Evolutionary conservation across 305 asterid species (phyloP), one percentile per base, ranked within the genome.

Genomic region (Solanum hybrid): DNA sequence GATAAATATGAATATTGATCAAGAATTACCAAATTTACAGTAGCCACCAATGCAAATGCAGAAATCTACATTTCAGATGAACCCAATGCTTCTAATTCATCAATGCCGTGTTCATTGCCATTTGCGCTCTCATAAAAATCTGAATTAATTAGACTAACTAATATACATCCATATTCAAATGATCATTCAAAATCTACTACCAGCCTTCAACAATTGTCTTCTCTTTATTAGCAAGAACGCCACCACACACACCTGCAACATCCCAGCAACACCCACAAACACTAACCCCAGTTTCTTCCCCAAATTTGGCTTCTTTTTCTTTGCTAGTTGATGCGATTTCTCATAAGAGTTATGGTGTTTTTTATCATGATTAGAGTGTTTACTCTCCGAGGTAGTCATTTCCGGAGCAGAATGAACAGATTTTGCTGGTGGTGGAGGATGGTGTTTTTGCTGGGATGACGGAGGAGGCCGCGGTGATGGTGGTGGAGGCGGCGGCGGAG

Each of bases 271-370:
- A 57, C 95, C 98, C 36, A 93, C 88, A 90, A 96, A 95, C 92
- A 94, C 85, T 87, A 94, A 86, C 88, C 99, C 99, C 40, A 95
- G 89, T 93, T 84, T 95, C 96, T 94, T 92, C 93, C 96, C 98
- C 78, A 75, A 46, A 87, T 95, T 93, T 81, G 92, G 92, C 77
- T 74, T 91, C 82, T 84, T 85, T 88, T 88, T 88, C 84, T 18
- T 69, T 22, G 22, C 8, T 26, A 93, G 92, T 5, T 29, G 93
- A 40, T 88, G 87, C 79, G 64, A 42, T 35, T 90, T 86, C 71
- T 77, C 81, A 71, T 71, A 79, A 14, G 85, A 67, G 46, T 61
- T 33, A 3, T 61, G 79, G 29, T 42, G 80, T 12, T 24, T 88
- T 57, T 33, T 78, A 64, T 51, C 88, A 28, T 88, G 76, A 28